Evolutionary conservation across 805 yeast genomes (phyloP), one percentile per base, ranked within the genome.

Genomic region (Saccharomycopsis sp.): DNA sequence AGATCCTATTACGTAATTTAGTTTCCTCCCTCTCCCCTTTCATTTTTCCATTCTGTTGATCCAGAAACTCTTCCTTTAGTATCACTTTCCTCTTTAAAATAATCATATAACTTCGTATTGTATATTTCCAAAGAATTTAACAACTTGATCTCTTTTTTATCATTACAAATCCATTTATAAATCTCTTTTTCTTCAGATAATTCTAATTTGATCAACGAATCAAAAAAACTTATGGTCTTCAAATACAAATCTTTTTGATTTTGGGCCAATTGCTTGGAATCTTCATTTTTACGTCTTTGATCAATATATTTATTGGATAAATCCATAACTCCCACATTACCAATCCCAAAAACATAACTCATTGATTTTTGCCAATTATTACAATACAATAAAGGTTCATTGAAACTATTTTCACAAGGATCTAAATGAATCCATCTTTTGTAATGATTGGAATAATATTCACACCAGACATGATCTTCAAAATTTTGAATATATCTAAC

Each of bases 391-490:
- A 64, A 55, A 0, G 96, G 96, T 45, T 84, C 74, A 57, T 89
- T 94, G 59, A 68, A 86, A 0, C 88, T 77, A 36, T 75, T 79
- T 51, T 88, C 97, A 56, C 97, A 89, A 6, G 85, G 73, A 52
- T 88, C 97, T 14, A 83, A 62, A 57, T 89, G 97, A 15, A 88
- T 67, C 96, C 97, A 89, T 40, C 86, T 59, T 33, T 68, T 58
- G 48, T 72, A 63, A 17, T 60, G 52, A 0, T 51, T 56, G 1
- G 94, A 82, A 55, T 74, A 88, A 51, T 81, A 79, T 54, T 89
- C 97, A 52, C 94, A 81, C 97, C 97, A 89, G 1, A 85, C 96
- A 56, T 89, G 97, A 56, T 89, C 97, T 55, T 89, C 97, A 5
- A 72, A 63, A 56, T 86, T 87, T 94, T 94, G 84, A 2, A 88